Percentiles rank a stretch among this genome's conserved stretches.
These are phyloP conservation scores for Russula emetica DNA, from an alignment of 768 basidiomycete genomes.

Conservation along the genomic window DNA sequence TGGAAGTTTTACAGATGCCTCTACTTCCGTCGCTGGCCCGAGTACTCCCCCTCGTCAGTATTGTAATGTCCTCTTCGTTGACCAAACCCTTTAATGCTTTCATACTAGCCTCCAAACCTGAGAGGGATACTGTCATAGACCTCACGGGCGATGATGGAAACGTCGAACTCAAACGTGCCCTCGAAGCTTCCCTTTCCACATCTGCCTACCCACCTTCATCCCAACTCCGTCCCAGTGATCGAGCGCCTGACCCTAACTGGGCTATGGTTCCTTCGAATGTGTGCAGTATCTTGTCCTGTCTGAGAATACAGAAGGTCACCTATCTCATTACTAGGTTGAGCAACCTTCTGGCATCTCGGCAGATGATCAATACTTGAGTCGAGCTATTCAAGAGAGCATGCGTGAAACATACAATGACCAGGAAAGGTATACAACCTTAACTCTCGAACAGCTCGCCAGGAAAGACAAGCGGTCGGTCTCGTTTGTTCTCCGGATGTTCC, in stretches of 20 bases:
- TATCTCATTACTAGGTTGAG: slow-evolving; percentile 23
- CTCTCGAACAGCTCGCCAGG: slow-evolving; percentile 50
- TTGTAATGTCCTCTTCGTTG: not conserved
- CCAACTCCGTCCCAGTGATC: slow-evolving; percentile 54
- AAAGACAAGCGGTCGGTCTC: slow-evolving; percentile 53
- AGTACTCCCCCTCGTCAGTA: slow-evolving; percentile 33
- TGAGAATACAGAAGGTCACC: not conserved
- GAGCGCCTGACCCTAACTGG: slow-evolving; percentile 64
- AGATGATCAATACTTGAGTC: slow-evolving; percentile 60
- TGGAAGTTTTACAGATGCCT: slow-evolving; percentile 17
- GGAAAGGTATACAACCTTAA: slow-evolving; percentile 49
- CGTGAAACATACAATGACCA: slow-evolving; percentile 41
- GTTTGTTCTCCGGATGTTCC: slow-evolving; percentile 3
- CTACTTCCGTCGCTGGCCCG: slow-evolving; percentile 25
- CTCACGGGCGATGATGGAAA: slow-evolving; percentile 58
- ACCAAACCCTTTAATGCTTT: not conserved
- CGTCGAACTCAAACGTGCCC: slow-evolving; percentile 45
- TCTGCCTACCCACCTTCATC: slow-evolving; percentile 32
- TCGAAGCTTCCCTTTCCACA: slow-evolving; percentile 46
- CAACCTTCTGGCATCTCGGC: slow-evolving; percentile 37
- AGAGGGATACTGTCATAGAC: slow-evolving; percentile 44
- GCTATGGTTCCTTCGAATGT: slow-evolving; percentile 68
- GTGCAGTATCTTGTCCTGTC: slow-evolving; percentile 27
- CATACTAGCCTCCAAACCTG: slow-evolving; percentile 34
- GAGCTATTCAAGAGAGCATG: slow-evolving; percentile 69